Evolutionary conservation across 2,329 filamentous ascomycete species (phyloP).

Genomic region (Talaromyces verruculosus): DNA sequence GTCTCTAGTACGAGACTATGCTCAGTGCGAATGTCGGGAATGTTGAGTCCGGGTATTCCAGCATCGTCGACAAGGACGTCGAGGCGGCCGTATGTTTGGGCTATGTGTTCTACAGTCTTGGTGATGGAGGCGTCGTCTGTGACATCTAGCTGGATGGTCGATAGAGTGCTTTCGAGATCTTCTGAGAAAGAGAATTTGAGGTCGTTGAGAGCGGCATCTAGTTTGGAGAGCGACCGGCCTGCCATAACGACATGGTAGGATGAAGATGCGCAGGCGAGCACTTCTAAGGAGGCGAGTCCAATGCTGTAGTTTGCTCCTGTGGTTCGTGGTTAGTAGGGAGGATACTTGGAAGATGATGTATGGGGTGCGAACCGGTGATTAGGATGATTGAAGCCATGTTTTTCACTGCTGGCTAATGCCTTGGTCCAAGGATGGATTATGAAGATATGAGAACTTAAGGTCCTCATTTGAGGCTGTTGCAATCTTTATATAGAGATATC

Average conservation of each 20-base stretch:
- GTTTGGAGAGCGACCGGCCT: neutral
- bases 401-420: neutral
- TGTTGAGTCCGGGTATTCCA: conserved; percentile 25
- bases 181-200: neutral
- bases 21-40: neutral
- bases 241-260: conserved; percentile 20
- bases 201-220: neutral
- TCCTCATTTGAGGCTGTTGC: neutral
- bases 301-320: conserved; percentile 32
- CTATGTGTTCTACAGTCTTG: neutral
- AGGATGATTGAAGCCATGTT: conserved; percentile 12
- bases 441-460: too few species aligned
- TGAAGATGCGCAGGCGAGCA: conserved; percentile 24
- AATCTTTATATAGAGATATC: neutral
- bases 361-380: conserved; percentile 7
- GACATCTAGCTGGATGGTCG: conserved; percentile 18
- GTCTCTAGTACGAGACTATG: conserved; percentile 8
- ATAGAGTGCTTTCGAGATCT: conserved; percentile 3
- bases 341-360: too few species aligned
- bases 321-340: neutral
- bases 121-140: conserved; percentile 16
- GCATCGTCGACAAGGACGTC: conserved; percentile 51
- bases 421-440: too few species aligned
- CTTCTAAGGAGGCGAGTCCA: conserved; percentile 28
- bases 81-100: conserved; percentile 27